These are phyloP conservation scores for Monilinia laxa DNA, from an alignment of 2,329 filamentous ascomycete species.

Conservation along the genomic window DNA sequence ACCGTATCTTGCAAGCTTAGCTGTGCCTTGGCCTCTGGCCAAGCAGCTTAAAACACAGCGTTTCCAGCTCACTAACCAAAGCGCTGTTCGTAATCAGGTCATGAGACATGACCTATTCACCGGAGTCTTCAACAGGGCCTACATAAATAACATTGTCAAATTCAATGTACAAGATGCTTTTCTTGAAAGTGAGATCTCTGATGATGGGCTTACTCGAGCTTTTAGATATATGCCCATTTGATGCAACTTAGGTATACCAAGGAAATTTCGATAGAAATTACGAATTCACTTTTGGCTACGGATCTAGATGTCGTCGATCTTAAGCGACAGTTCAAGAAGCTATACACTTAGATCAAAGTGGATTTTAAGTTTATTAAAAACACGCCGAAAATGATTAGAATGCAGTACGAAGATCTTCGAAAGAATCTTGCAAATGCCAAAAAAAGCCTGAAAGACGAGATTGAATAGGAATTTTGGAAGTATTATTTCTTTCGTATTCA, in stretches of 20 bases:
- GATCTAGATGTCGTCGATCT: conserved; percentile 24
- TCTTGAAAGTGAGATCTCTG: conserved; percentile 27
- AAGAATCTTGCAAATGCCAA: conserved; percentile 25
- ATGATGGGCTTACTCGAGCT: conserved; percentile 24
- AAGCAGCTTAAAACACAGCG: background rate
- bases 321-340: conserved; percentile 26
- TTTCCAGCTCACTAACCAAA: too few species aligned
- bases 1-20: background rate
- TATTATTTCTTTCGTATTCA: conserved; percentile 30
- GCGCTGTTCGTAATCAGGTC: conserved; percentile 31
- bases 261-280: conserved; percentile 25
- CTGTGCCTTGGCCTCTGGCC: background rate
- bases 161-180: conserved; percentile 30
- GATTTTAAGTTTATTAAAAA: conserved; percentile 29
- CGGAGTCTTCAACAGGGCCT: conserved; percentile 29
- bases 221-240: conserved; percentile 31
- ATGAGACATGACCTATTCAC: conserved; percentile 29
- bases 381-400: conserved; percentile 16
- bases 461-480: conserved; percentile 21
- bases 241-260: conserved; percentile 25
- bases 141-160: conserved; percentile 30
- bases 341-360: conserved; percentile 12
- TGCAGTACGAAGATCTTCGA: conserved; percentile 24
- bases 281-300: conserved; percentile 15
- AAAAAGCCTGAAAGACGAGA: conserved; percentile 25